Percentiles rank a stretch among this genome's conserved stretches.
Evolutionary conservation across 805 yeast genomes (phyloP).

Genomic region (Pichia deserticola): DNA sequence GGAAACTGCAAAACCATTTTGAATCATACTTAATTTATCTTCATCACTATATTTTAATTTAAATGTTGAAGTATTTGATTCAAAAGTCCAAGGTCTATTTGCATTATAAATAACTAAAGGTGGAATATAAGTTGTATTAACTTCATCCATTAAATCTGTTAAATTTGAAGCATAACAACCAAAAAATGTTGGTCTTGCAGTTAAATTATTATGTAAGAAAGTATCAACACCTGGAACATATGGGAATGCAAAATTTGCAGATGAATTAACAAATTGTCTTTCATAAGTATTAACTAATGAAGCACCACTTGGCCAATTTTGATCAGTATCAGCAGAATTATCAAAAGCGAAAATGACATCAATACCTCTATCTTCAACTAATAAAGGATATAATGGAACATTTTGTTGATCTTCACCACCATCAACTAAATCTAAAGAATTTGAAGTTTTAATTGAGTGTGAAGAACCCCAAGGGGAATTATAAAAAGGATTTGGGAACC

Average conservation of each 20-base stretch:
- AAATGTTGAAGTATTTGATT: slow-evolving; percentile 68
- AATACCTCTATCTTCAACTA: slow-evolving; percentile 52
- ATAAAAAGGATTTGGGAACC: slow-evolving; percentile 65
- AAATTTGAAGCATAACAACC: slow-evolving; percentile 69
- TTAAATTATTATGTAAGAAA: slow-evolving; percentile 52
- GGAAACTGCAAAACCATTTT: slow-evolving; percentile 68
- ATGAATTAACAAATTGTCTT: slow-evolving; percentile 49
- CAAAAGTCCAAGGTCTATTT: slow-evolving; percentile 57
- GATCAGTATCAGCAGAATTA: slow-evolving; percentile 56
- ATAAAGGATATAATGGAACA: slow-evolving; percentile 58
- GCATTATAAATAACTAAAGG: slow-evolving; percentile 77
- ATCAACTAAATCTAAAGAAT: slow-evolving; percentile 53
- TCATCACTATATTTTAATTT: slow-evolving; percentile 52
- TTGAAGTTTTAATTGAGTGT: slow-evolving; percentile 32
- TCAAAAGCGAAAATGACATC: slow-evolving; percentile 63
- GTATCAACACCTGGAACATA: slow-evolving; percentile 67
- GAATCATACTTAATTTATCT: slow-evolving; percentile 52
- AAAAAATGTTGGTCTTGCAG: slow-evolving; percentile 68
- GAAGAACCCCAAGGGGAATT: slow-evolving; percentile 33
- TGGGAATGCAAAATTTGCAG: slow-evolving; percentile 63
- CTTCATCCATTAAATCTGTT: slow-evolving; percentile 40
- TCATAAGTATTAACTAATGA: slow-evolving; percentile 49
- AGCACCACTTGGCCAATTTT: slow-evolving; percentile 61
- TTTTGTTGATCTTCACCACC: slow-evolving; percentile 78
- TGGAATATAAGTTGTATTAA: slow-evolving; percentile 37